Evolutionary conservation across 805 yeast genomes (phyloP).

Genomic region (Ogataea methanolica): DNA sequence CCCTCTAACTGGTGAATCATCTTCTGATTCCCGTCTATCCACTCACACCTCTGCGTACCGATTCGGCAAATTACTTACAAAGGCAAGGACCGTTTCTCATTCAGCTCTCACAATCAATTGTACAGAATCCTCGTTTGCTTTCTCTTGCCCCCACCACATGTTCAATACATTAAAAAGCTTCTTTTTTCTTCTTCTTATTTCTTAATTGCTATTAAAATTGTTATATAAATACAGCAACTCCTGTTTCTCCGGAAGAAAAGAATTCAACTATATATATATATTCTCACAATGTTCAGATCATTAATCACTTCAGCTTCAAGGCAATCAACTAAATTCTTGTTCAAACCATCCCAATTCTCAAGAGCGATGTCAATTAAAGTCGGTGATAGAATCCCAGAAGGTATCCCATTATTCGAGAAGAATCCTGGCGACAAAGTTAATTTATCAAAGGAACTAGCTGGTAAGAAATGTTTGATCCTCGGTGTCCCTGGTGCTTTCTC

Average conservation of each 20-base stretch:
- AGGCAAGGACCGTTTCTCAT: too few species aligned
- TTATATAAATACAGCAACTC: too few species aligned
- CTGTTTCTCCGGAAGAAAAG: too few species aligned
- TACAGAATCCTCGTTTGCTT: neutral
- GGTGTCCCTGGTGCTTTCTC: slow-evolving; percentile 77
- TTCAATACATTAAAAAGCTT: too few species aligned
- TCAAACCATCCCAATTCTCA: neutral
- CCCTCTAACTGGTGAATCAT: neutral
- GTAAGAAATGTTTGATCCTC: slow-evolving; percentile 43
- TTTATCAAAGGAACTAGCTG: slow-evolving; percentile 17
- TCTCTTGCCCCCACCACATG: neutral
- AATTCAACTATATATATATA: neutral
- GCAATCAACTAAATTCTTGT: neutral
- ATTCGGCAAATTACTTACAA: too few species aligned
- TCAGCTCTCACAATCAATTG: too few species aligned
- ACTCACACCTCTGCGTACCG: too few species aligned
- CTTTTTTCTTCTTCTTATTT: too few species aligned
- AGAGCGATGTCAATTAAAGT: slow-evolving; percentile 10
- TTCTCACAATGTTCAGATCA: neutral
- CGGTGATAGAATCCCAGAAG: slow-evolving; percentile 19
- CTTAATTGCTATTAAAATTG: too few species aligned
- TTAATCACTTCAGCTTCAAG: neutral
- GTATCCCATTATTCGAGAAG: slow-evolving; percentile 17
- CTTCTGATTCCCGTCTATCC: too few species aligned
- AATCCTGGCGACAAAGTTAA: slow-evolving; percentile 20